Evolutionary conservation across 2,329 filamentous ascomycete genomes (phyloP), one percentile per base, ranked within the genome.

Genomic region (Colletotrichum gloeosporioides): DNA sequence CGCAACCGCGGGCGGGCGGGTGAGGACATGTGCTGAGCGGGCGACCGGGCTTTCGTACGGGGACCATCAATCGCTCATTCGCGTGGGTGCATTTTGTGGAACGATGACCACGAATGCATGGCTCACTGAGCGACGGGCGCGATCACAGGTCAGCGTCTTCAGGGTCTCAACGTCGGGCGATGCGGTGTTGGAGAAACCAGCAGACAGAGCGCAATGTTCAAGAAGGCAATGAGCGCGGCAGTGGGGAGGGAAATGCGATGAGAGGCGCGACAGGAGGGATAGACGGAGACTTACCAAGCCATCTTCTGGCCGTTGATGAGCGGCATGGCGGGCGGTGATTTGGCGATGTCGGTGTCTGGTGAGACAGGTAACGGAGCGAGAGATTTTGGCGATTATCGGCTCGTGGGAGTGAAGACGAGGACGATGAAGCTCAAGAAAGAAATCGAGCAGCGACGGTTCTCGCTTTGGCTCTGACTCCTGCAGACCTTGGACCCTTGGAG

Each of bases 101-200:
- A 80, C 93, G 92, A 84, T 95, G 93, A 73, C 93, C 93, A 81
- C 93, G 92, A 79, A 95, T 95, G 83, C 93, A 95, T 81, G 93
- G 93, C 88, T 92, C 92, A 84, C 93, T 95, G 79, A 44, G 63
- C 72, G 64, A 61, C 73, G 66, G 36, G 44, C 22, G 29, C 53
- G 18, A 62, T 32, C 25, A 76, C 72, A 80, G 73, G 80, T 77
- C 75, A 77, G 77, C 44, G 44, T 53, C 66, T 53, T 76, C 63
- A 63, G 34, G n/a, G 32, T 66, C 55, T 44, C 44, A 68, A 36
- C 13, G 25, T 34, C 36, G 32, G n/a, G 44, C 22, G 55, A 49
- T 69, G 64, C 69, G 66, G 62, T 62, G 69, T 49, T 59, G 7
- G 39, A 12, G 71, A 18, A 31, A 69, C 69, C 12, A 39, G 31